These are phyloP conservation scores for Fusarium miscanthi DNA, from an alignment of 2,329 filamentous ascomycete genomes.

Conservation along the genomic window DNA sequence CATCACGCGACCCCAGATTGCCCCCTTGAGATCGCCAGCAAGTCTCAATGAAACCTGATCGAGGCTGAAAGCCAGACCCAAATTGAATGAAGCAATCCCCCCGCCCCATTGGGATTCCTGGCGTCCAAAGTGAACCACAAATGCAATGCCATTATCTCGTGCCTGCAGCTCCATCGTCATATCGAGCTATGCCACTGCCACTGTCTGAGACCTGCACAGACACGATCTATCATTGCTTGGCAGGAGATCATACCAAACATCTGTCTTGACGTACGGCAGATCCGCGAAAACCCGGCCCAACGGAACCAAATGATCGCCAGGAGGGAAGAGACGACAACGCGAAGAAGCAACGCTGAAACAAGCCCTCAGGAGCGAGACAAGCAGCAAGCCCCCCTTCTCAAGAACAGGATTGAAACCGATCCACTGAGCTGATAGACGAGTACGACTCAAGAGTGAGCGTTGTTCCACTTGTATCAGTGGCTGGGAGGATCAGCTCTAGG, in stretches of 20 bases:
- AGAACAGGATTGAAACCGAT: conserved; percentile 27
- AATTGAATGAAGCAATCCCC: not conserved
- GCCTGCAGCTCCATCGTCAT: conserved; percentile 17
- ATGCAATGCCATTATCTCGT: conserved; percentile 1
- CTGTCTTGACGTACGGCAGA: not conserved
- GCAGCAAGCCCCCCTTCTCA: conserved; percentile 7
- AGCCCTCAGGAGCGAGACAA: conserved; percentile 4
- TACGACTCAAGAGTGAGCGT: conserved; percentile 30
- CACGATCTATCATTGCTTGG: conserved; percentile 23
- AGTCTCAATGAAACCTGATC: not conserved
- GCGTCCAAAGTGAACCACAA: not conserved
- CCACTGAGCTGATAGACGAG: conserved; percentile 24
- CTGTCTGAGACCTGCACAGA: conserved; percentile 8
- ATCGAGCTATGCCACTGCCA: conserved; percentile 2
- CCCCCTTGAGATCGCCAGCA: not conserved
- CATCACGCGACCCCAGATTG: not conserved
- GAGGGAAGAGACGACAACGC: conserved; percentile 44
- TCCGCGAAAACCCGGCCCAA: conserved; percentile 9
- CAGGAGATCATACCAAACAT: conserved; percentile 15
- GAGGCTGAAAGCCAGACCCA: not conserved
- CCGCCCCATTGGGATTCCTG: not conserved
- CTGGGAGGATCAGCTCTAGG: conserved; percentile 11
- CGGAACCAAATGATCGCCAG: conserved; percentile 17
- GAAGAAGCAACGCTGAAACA: conserved; percentile 30
- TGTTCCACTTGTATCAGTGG: conserved; percentile 12